A percentile compares a stretch with the other conserved stretches of the same genome.
These are phyloP conservation scores for Kwoniella dejecticola DNA, from an alignment of 768 basidiomycete genomes.

Conservation along the genomic window DNA sequence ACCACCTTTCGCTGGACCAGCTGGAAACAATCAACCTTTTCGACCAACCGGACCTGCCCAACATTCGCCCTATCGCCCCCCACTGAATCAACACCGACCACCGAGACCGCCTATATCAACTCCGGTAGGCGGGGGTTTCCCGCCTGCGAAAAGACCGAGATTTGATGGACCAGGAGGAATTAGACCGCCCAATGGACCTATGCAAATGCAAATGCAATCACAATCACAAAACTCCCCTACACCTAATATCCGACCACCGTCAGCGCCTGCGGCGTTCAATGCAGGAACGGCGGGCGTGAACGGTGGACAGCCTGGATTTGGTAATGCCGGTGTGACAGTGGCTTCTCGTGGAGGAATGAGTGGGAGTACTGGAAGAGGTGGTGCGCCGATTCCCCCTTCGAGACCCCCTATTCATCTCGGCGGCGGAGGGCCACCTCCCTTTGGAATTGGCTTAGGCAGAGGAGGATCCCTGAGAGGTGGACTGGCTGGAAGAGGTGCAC, in stretches of 20 bases:
- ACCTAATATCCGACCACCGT: constrained; percentile 5
- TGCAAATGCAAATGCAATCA: constrained; percentile 14
- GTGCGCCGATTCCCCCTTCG: constrained; percentile 20
- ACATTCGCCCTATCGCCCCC: constrained; percentile 30
- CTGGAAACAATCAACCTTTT: constrained; percentile 24
- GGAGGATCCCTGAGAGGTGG: constrained; percentile 29
- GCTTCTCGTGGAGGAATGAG: constrained; percentile 1
- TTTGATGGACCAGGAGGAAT: constrained; percentile 69
- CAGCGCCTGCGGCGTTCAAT: constrained; percentile 14
- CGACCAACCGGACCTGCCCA: constrained; percentile 12
- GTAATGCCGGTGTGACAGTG: constrained; percentile 8
- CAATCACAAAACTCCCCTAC: background rate
- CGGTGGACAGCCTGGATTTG: constrained; percentile 39
- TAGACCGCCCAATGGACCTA: constrained; percentile 58
- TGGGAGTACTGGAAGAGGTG: constrained; percentile 7
- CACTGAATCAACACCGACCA: constrained; percentile 31
- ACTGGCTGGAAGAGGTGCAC: constrained; percentile 15
- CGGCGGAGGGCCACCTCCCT: constrained; percentile 34
- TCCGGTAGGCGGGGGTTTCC: constrained; percentile 61
- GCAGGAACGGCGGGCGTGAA: constrained; percentile 12
- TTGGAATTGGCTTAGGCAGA: constrained; percentile 8
- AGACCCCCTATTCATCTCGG: constrained; percentile 46
- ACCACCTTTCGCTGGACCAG: constrained; percentile 15
- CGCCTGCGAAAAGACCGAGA: constrained; percentile 86
- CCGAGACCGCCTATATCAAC: constrained; percentile 58